Percentiles rank a stretch among this genome's conserved stretches.
Conservation (phyloP, 805 yeast genomes). For the Cyberlindnera veronae region DNA sequence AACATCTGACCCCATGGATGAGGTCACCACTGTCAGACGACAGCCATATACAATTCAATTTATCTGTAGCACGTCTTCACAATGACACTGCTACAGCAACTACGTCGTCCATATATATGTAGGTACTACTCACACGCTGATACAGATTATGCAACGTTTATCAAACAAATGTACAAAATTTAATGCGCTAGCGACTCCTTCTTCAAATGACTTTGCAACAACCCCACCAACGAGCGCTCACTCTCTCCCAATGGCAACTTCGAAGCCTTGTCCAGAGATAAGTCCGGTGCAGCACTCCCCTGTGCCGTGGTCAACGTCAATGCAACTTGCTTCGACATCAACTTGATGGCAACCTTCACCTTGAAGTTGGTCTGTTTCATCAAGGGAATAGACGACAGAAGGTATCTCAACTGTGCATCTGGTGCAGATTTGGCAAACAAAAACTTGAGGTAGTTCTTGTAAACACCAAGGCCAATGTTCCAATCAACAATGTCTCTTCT, state of each 20-base stretch:
- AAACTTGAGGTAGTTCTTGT: constrained; percentile 44
- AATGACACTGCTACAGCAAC: too few species aligned
- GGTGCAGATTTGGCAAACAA: constrained; percentile 19
- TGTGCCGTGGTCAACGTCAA: constrained; percentile 17
- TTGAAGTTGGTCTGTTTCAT: constrained; percentile 35
- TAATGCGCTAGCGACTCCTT: constrained; percentile 4
- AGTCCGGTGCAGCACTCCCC: constrained; percentile 13
- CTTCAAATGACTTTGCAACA: constrained; percentile 13
- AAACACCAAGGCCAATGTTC: constrained; percentile 58
- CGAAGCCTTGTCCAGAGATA: constrained; percentile 33
- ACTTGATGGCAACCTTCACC: constrained; percentile 46
- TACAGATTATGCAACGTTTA: constrained; percentile 4
- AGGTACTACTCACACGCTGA: too few species aligned
- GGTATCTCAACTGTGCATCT: constrained; percentile 32
- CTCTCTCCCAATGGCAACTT: constrained; percentile 41
- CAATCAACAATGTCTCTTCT: constrained; percentile 43
- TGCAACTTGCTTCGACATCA: constrained; percentile 49
- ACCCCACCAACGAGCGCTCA: constrained; percentile 13
- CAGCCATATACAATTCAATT: background rate
- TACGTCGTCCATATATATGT: too few species aligned
- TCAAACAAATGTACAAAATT: background rate
- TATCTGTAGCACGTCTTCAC: background rate
- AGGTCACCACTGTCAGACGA: background rate
- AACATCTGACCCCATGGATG: constrained; percentile 30
- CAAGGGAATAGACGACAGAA: constrained; percentile 45